Conservation (phyloP, 805 yeast species). For the Zygosaccharomyces bisporus region DNA sequence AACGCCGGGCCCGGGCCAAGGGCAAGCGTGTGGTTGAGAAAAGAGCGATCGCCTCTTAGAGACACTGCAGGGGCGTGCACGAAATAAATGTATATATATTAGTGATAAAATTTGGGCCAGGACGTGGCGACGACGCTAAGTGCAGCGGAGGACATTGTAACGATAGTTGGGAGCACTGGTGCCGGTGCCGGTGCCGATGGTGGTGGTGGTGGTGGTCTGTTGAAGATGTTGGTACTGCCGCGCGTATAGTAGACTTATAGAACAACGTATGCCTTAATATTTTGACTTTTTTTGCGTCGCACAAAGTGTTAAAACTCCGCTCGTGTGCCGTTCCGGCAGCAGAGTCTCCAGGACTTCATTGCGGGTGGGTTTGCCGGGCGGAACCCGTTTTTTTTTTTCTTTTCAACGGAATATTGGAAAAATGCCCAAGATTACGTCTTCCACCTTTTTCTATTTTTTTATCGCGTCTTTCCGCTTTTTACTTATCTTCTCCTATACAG, state of each 20-base stretch:
- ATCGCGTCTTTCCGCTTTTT: neutral
- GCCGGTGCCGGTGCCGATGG: neutral
- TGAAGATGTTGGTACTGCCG: no score
- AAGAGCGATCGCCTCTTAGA: neutral
- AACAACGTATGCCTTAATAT: neutral
- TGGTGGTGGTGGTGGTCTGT: no score
- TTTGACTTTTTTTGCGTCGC: no score
- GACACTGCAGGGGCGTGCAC: neutral
- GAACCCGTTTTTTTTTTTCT: no score
- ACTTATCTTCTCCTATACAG: neutral
- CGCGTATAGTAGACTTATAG: neutral
- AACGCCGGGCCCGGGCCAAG: conserved; percentile 50
- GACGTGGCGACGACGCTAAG: neutral
- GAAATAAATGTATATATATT: conserved; percentile 1
- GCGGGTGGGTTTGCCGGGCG: no score
- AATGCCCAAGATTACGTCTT: no score
- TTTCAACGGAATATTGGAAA: no score
- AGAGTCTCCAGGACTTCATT: no score
- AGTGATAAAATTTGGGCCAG: conserved; percentile 5
- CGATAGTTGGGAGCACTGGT: neutral
- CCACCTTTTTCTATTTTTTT: no score
- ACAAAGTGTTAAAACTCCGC: no score
- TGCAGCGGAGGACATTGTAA: no score
- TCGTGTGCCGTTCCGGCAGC: no score
- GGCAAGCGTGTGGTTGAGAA: conserved; percentile 6